A percentile compares a stretch with the other conserved stretches of the same genome.
Evolutionary conservation across 495 filamentous ascomycete genomes (phyloP).

Genomic region (Rostrohypoxylon terebratum): DNA sequence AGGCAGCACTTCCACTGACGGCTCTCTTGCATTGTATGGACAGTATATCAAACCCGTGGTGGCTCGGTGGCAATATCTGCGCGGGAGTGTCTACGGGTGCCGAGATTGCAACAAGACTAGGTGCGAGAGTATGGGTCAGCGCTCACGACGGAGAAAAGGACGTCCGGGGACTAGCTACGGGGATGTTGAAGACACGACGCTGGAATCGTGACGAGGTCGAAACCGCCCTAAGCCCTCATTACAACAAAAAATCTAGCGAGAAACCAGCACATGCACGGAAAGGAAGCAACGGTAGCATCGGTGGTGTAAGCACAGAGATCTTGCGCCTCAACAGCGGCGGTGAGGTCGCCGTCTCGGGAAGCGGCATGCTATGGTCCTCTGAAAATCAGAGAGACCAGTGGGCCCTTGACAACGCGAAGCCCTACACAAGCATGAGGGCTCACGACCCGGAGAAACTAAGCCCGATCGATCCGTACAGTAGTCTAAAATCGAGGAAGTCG

Average conservation of each 20-base stretch:
- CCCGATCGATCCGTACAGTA: constrained; percentile 21
- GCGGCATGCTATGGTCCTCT: constrained; percentile 39
- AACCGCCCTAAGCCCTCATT: constrained; percentile 26
- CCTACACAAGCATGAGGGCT: neutral
- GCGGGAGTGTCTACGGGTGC: constrained; percentile 67
- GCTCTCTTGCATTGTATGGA: constrained; percentile 74
- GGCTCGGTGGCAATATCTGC: constrained; percentile 71
- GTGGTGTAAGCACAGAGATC: constrained; percentile 43
- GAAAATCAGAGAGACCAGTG: constrained; percentile 20
- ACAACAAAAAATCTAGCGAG: neutral
- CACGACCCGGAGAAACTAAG: constrained; percentile 2
- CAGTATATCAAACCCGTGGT: constrained; percentile 70
- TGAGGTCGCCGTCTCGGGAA: constrained; percentile 49
- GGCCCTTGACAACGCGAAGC: constrained; percentile 3
- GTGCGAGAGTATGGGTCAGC: constrained; percentile 69
- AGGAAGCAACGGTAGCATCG: constrained; percentile 25
- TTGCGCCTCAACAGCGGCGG: constrained; percentile 50
- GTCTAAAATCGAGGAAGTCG: constrained; percentile 32
- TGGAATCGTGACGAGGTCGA: constrained; percentile 61
- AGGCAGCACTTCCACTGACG: constrained; percentile 70
- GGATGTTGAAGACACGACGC: constrained; percentile 59
- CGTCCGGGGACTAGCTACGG: constrained; percentile 64
- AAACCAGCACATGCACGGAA: constrained; percentile 20
- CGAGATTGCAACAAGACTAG: constrained; percentile 66
- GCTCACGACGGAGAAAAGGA: constrained; percentile 76